phyloP scores from a whole-genome alignment of 108 stramenopile genomes.

The Cyclotella cryptica region DNA sequence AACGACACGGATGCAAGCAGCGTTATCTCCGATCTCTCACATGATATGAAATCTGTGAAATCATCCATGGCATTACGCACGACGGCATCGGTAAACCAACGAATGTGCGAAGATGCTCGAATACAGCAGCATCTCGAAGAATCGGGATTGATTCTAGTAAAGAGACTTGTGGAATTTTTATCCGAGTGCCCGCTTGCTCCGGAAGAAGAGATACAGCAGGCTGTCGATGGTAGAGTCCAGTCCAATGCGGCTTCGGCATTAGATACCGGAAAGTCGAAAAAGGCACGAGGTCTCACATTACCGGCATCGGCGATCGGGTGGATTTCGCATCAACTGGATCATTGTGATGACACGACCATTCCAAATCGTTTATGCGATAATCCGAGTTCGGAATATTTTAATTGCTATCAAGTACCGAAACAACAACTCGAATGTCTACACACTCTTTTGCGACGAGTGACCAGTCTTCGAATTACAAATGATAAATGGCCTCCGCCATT shows the following conservation, averaged over 20 bases:
- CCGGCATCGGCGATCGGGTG: constrained; percentile 81
- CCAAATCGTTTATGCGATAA: background rate
- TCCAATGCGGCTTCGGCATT: background rate
- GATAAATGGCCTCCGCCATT: constrained; percentile 69
- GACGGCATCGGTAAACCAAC: background rate
- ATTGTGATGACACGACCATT: background rate
- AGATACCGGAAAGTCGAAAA: background rate
- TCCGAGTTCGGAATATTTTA: constrained; percentile 4
- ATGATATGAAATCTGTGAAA: constrained; percentile 21
- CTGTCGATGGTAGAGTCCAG: constrained; percentile 1
- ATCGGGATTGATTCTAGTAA: constrained; percentile 45
- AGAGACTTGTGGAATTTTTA: constrained; percentile 51
- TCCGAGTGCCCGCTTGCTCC: constrained; percentile 51
- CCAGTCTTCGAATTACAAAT: constrained; percentile 62
- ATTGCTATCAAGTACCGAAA: constrained; percentile 38
- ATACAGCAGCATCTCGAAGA: constrained; percentile 43
- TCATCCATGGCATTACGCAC: constrained; percentile 8
- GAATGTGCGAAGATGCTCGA: constrained; percentile 12
- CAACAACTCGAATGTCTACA: constrained; percentile 64
- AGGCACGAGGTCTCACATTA: constrained; percentile 63
- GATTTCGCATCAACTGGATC: constrained; percentile 59
- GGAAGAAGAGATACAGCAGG: constrained; percentile 22
- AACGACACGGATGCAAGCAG: constrained; percentile 38
- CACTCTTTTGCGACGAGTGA: constrained; percentile 63
- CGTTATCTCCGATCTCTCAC: constrained; percentile 44